Evolutionary conservation across 495 filamentous ascomycete species (phyloP).

Genomic region (Lasiosphaeria miniovina): DNA sequence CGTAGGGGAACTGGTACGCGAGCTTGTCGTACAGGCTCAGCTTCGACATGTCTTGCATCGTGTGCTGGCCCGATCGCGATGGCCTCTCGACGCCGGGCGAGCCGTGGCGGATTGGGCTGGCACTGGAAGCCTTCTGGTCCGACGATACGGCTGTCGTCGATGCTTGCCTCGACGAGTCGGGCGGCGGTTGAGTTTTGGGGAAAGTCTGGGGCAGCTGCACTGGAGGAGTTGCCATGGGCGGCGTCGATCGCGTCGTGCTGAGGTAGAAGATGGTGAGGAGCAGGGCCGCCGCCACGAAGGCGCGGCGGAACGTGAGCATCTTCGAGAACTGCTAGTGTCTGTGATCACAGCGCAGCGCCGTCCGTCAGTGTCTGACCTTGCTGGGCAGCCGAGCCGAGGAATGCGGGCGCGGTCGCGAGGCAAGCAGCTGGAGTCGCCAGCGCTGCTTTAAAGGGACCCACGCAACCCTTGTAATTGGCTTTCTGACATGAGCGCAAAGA

Average conservation of each 20-base stretch:
- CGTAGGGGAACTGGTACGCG: conserved; percentile 90
- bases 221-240: conserved; percentile 17
- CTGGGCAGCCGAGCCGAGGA: too few relatives aligned
- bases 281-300: conserved; percentile 63
- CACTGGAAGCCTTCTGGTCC: conserved; percentile 15
- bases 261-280: conserved; percentile 69
- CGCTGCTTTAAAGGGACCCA: too few relatives aligned
- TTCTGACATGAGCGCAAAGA: too few relatives aligned
- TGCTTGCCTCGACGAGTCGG: conserved; percentile 22
- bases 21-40: conserved; percentile 78
- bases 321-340: conserved; percentile 13
- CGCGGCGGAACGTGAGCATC: conserved; percentile 68
- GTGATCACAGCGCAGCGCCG: neutral
- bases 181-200: conserved; percentile 22
- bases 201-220: conserved; percentile 21
- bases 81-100: conserved; percentile 19
- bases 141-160: conserved; percentile 22
- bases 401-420: too few relatives aligned
- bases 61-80: conserved; percentile 36
- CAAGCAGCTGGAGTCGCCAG: too few relatives aligned
- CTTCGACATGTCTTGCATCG: conserved; percentile 52
- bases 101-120: conserved; percentile 15
- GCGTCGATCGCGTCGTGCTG: conserved; percentile 59
- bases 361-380: too few relatives aligned
- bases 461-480: too few relatives aligned